phyloP scores from a whole-genome alignment of 2,329 filamentous ascomycete species.

The Ramularia endophylla region DNA sequence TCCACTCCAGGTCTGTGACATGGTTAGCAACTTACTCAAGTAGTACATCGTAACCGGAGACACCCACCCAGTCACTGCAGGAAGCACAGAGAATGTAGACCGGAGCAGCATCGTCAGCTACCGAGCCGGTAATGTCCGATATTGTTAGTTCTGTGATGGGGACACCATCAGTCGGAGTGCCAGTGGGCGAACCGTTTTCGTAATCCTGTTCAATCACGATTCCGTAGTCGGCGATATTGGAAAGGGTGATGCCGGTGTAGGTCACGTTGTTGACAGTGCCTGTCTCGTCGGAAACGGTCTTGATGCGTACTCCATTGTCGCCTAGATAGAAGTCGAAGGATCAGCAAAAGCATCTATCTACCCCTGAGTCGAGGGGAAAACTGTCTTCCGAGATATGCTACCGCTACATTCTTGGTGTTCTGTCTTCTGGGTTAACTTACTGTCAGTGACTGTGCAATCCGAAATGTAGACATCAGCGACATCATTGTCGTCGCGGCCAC shows the following conservation, averaged over 20 bases:
- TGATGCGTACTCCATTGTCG: constrained; percentile 45
- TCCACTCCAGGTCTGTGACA: no score
- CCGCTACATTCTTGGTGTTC: no score
- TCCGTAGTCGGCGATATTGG: constrained; percentile 47
- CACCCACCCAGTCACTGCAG: no score
- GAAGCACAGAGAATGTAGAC: no score
- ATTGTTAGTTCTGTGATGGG: constrained; percentile 47
- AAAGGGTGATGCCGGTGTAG: constrained; percentile 48
- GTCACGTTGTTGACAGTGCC: constrained; percentile 48
- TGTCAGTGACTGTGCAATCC: constrained; percentile 43
- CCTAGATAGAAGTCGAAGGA: no score
- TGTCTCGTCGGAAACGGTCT: constrained; percentile 45
- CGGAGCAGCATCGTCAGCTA: no score
- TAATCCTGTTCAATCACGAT: constrained; percentile 56
- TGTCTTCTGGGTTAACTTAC: no score
- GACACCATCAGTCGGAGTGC: constrained; percentile 33
- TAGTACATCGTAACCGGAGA: no score
- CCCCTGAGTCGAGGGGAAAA: no score
- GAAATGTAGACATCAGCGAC: constrained; percentile 47
- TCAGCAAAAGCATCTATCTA: no score
- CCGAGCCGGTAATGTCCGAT: constrained; percentile 39
- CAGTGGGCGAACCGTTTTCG: constrained; percentile 41
- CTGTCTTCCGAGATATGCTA: no score
- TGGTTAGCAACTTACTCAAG: no score
- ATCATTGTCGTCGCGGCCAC: constrained; percentile 46